A percentile compares a stretch with the other conserved stretches of the same genome.
Conservation (phyloP, 345 rosid genomes). For the Limnanthes douglasii region DNA sequence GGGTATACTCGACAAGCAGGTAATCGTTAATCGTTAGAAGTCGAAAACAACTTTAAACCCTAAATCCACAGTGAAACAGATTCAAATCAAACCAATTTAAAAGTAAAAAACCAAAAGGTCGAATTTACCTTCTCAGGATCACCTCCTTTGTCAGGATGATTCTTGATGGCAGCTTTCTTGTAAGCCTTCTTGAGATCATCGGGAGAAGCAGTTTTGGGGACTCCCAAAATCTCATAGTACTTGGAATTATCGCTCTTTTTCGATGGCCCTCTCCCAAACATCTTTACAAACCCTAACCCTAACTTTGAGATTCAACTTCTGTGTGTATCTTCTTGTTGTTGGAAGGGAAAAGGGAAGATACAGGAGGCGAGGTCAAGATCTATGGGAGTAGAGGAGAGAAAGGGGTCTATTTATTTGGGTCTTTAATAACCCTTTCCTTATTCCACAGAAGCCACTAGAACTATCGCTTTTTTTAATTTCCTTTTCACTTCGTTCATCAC, state of each 20-base stretch:
- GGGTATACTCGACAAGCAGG: neutral
- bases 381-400: too few species aligned
- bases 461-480: too few species aligned
- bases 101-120: too few species aligned
- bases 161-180: constrained; percentile 80
- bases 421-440: too few species aligned
- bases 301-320: neutral
- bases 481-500: too few species aligned
- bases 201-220: constrained; percentile 51
- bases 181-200: constrained; percentile 92
- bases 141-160: constrained; percentile 98
- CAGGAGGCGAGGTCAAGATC: too few species aligned
- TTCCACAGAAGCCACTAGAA: too few species aligned
- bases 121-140: constrained; percentile 74
- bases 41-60: constrained; percentile 1
- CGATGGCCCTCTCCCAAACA: constrained; percentile 65
- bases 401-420: constrained; percentile 7
- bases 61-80: neutral
- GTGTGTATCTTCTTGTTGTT: too few species aligned
- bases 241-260: constrained; percentile 67
- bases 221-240: constrained; percentile 81
- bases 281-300: constrained; percentile 12
- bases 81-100: neutral
- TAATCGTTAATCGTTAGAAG: constrained; percentile 2
- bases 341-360: too few species aligned